Evolutionary conservation across 257 asterid genomes (phyloP).

Genomic region (Cynanchum wilfordii): DNA sequence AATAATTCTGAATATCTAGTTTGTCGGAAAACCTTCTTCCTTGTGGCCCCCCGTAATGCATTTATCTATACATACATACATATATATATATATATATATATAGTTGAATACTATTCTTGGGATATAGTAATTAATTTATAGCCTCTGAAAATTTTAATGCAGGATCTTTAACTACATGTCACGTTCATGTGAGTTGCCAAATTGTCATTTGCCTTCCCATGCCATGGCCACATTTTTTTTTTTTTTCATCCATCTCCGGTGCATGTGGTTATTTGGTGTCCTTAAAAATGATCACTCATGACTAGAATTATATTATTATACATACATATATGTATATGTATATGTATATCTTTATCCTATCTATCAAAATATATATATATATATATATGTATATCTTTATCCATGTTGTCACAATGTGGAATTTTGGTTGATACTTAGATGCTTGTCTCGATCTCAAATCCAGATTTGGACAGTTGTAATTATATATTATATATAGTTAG

Average conservation of each 20-base stretch:
- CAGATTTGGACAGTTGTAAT: background rate
- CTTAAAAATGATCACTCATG: too few species aligned
- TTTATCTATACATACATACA: background rate
- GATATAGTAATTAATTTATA: background rate
- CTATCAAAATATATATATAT: too few species aligned
- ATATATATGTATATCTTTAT: too few species aligned
- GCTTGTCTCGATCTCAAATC: background rate
- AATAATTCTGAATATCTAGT: slow-evolving; percentile 3
- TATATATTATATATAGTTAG: too few species aligned
- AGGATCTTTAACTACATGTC: background rate
- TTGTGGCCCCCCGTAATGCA: slow-evolving; percentile 1
- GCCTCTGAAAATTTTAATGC: background rate
- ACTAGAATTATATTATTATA: too few species aligned
- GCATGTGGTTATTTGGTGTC: background rate
- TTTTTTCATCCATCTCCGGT: background rate
- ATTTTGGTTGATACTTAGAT: too few species aligned
- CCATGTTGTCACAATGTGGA: too few species aligned
- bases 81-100: too few species aligned
- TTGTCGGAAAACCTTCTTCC: background rate
- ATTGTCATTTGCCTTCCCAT: background rate
- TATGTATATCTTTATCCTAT: too few species aligned
- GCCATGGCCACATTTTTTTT: background rate
- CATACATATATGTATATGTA: too few species aligned
- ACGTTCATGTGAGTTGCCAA: background rate
- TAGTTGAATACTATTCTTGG: background rate